Evolutionary conservation across 139 green algal genomes (phyloP), one percentile per base, ranked within the genome.

Genomic region (Micractinium conductrix): DNA sequence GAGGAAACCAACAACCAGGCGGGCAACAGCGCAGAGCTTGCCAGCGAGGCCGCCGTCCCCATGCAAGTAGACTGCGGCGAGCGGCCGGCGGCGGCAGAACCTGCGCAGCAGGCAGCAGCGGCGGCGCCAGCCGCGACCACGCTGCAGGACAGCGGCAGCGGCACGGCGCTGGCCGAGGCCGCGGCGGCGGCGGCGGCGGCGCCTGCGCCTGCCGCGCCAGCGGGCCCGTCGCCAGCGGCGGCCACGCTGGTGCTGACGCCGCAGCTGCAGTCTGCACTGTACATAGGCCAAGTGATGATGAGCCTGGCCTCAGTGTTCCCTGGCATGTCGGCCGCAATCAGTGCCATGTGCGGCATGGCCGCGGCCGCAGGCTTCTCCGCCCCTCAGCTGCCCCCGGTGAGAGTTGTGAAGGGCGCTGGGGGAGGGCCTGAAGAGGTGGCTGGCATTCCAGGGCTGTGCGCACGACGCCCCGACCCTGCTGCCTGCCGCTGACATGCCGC

Each of bases 211-310:
- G n/a, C n/a, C n/a, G n/a, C n/a, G n/a, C n/a, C n/a, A n/a, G n/a
- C n/a, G n/a, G n/a, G n/a, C 26, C 72, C 19, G 22, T 35, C 79
- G 9, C n/a, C 79, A 0, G 79, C 76, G 79, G 44, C 63, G 63
- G 44, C 63, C 0, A 43, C 63, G 43, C 65, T 75, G n/a, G n/a
- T n/a, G n/a, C n/a, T n/a, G n/a, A n/a, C n/a, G n/a, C n/a, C n/a
- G n/a, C n/a, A n/a, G 63, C 79, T 78, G 73, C 63, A 79, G 62
- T 44, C 74, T 65, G 81, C 81, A 3, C 80, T 85, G 40, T 60
- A 75, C 58, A 42, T 89, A 5, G 86, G 86, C 30, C 60, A 90
- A 43, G 50, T 87, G n/a, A 81, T 87, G 86, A 80, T 90, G 72
- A 53, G 58, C 37, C 83, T 89, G 43, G 74, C 80, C 22, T 69